Evolutionary conservation across 441 rosid species (phyloP).

Genomic region (Daphne laureola): DNA sequence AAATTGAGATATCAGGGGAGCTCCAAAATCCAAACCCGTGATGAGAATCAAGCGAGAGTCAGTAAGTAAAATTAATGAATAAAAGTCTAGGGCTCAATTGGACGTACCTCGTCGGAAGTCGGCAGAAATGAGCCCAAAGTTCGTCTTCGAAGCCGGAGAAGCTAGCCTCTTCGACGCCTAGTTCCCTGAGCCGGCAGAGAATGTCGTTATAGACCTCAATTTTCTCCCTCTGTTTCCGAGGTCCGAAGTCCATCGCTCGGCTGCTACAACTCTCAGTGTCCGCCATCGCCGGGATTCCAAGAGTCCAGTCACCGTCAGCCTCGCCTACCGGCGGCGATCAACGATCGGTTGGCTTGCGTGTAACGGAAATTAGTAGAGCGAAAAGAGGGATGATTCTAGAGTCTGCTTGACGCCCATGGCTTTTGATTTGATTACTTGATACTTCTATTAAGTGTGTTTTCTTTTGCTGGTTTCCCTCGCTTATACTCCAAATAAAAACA

Average conservation of each 20-base stretch:
- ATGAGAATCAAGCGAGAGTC: not conserved
- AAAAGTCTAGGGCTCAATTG: not conserved
- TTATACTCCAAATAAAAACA: no score
- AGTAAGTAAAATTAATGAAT: not conserved
- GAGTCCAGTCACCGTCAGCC: no score
- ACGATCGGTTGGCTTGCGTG: conserved; percentile 5
- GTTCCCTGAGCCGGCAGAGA: conserved; percentile 38
- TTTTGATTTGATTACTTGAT: not conserved
- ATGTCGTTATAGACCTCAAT: conserved; percentile 40
- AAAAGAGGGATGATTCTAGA: conserved; percentile 15
- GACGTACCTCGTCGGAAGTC: conserved; percentile 36
- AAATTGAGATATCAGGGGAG: no score
- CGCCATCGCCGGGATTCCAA: conserved; percentile 23
- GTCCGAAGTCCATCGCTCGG: conserved; percentile 33
- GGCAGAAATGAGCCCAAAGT: conserved; percentile 52
- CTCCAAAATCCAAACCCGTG: no score
- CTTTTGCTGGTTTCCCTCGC: not conserved
- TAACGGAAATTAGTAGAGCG: conserved; percentile 4
- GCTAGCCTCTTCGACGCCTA: conserved; percentile 24
- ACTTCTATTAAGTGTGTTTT: no score
- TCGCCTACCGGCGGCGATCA: no score
- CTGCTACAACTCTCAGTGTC: conserved; percentile 61
- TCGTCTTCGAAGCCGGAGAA: conserved; percentile 48
- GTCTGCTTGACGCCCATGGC: conserved; percentile 8
- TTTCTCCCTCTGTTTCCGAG: conserved; percentile 38